Evolutionary conservation across 306 rosid genomes (phyloP), one percentile per base, ranked within the genome.

Genomic region (Cucurbita argyrosperma): DNA sequence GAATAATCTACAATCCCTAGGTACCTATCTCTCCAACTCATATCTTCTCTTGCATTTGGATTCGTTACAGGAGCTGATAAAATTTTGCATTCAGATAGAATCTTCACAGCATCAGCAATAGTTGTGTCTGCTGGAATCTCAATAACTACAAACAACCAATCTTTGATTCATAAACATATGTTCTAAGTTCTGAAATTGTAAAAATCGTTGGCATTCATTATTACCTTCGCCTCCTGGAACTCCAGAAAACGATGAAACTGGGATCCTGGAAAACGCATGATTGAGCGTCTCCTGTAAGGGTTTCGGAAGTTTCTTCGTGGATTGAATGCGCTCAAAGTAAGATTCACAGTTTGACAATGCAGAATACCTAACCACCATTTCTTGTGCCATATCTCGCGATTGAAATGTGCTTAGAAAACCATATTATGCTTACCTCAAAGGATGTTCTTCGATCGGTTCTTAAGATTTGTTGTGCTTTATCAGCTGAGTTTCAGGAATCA

Each of bases 1-100:
- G 96, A 83, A 83, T 94, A 90, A 74, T 94, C 97, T 70, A 94
- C 83, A 83, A 86, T 79, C 63, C 98, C 98, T 21, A 94, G 85
- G 84, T 94, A 90, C 79, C 88, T 83, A 39, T 67, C 90, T 80
- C 81, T 90, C 98, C 97, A 94, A 78, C 86, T 81, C 53, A 87
- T 75, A 77, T 80, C 76, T 19, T 38, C 61, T 70, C 45, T 83
- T 71, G 96, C 84, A 43, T 84, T 69, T 21, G 91, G 85, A 58
- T 83, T 87, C 58, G 57, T 85, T 18, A 90, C 98, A 11, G 97
- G 97, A 58, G 98, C 98, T 0, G 98, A 83, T 79, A 90, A 81
- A 53, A 94, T 94, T 85, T 89, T 89, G 85, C 86, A 58, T 63
- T 88, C 95, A 8, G 97, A 90, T 73, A 90, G 84, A 76, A 89